A percentile compares a stretch with the other conserved stretches of the same genome.
Conservation (phyloP, 768 basidiomycete genomes). For the Xanthoconium stramineum region DNA sequence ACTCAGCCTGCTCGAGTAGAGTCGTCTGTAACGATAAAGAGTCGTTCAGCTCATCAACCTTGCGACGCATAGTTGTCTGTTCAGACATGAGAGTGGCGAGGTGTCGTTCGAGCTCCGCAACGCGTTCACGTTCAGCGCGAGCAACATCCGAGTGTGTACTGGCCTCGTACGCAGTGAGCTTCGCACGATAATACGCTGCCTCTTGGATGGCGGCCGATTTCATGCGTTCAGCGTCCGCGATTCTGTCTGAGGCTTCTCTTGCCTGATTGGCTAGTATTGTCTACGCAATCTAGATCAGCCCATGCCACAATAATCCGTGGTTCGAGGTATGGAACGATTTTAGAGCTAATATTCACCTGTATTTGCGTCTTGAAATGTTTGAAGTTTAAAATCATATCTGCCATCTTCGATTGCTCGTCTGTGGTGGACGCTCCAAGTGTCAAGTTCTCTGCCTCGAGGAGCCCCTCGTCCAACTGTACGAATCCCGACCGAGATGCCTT, state of each 20-base stretch:
- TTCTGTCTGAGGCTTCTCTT: conserved; percentile 66
- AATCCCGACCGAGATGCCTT: conserved; percentile 80
- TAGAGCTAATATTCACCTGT: conserved; percentile 54
- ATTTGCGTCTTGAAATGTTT: conserved; percentile 87
- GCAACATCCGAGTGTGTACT: conserved; percentile 60
- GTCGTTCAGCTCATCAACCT: conserved; percentile 68
- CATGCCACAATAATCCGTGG: not conserved
- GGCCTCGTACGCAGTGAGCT: conserved; percentile 82
- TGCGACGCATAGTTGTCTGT: conserved; percentile 63
- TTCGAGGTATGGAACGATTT: not conserved
- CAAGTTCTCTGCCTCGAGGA: conserved; percentile 33
- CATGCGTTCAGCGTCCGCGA: conserved; percentile 76
- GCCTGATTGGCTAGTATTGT: conserved; percentile 75
- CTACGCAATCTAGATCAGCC: conserved; percentile 37
- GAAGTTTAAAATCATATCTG: conserved; percentile 74
- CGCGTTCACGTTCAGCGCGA: conserved; percentile 76
- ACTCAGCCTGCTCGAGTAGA: conserved; percentile 74
- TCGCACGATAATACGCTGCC: conserved; percentile 93
- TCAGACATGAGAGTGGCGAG: conserved; percentile 60
- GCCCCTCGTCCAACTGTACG: conserved; percentile 57
- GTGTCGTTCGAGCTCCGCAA: conserved; percentile 69
- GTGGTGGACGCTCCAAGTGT: conserved; percentile 32
- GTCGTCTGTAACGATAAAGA: conserved; percentile 74
- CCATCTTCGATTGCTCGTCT: conserved; percentile 49
- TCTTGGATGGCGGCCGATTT: conserved; percentile 84